Conservation (phyloP, 495 filamentous ascomycete genomes). For the Filosporella fistucella region DNA sequence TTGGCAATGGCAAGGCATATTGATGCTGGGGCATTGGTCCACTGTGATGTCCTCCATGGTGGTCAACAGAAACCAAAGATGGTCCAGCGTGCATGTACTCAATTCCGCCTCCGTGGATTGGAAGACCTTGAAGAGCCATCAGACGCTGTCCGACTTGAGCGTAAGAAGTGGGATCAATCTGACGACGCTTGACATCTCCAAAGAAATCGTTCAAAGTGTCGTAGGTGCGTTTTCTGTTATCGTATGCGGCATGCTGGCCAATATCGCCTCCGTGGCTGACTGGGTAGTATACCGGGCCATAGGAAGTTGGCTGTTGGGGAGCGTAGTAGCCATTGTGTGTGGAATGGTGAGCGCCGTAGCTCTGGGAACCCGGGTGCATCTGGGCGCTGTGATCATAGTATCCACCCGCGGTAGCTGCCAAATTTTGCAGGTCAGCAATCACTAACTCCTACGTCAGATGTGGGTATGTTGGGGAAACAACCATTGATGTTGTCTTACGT, state of each 20-base stretch:
- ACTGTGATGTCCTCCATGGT: constrained; percentile 44
- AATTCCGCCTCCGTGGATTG: constrained; percentile 59
- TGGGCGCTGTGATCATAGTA: constrained; percentile 57
- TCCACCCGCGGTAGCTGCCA: constrained; percentile 43
- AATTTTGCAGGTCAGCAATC: constrained; percentile 43
- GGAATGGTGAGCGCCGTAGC: constrained; percentile 42
- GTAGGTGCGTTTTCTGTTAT: constrained; percentile 73
- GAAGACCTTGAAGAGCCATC: constrained; percentile 65
- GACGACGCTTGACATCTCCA: constrained; percentile 80
- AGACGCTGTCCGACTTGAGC: constrained; percentile 76
- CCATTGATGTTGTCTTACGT: constrained; percentile 28
- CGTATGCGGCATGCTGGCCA: constrained; percentile 48
- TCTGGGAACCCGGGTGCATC: constrained; percentile 37
- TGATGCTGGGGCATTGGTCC: constrained; percentile 58
- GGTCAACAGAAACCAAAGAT: constrained; percentile 33
- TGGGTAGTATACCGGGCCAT: constrained; percentile 57
- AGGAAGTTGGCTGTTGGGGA: constrained; percentile 55
- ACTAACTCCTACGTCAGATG: constrained; percentile 21
- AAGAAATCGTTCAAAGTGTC: constrained; percentile 94
- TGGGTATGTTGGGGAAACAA: constrained; percentile 16
- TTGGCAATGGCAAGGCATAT: constrained; percentile 81
- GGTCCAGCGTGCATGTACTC: constrained; percentile 63
- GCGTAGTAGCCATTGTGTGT: constrained; percentile 44
- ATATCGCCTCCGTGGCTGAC: constrained; percentile 49
- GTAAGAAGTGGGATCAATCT: constrained; percentile 82